phyloP scores from a whole-genome alignment of 495 filamentous ascomycete species.

The Penicillium robsamsonii region DNA sequence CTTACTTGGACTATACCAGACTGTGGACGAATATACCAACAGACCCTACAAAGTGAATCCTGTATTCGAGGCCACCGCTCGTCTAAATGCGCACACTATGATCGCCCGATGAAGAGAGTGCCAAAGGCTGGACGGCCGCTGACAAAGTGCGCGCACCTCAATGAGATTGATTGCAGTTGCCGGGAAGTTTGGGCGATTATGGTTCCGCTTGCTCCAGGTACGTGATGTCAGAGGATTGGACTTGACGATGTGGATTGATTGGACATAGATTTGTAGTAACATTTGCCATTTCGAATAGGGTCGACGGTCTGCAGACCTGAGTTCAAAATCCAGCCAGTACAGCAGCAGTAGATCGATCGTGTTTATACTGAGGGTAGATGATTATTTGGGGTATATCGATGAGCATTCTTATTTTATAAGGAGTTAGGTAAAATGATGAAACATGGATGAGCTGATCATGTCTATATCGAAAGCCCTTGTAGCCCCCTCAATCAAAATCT shows the following conservation, averaged over 20 bases:
- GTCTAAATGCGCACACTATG: conserved; percentile 5
- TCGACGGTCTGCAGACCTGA: neutral
- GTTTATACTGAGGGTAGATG: too few relatives aligned
- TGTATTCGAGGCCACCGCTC: conserved; percentile 8
- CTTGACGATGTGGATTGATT: neutral
- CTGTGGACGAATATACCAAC: neutral
- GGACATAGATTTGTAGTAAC: neutral
- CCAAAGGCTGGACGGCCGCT: conserved; percentile 2
- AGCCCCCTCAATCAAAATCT: neutral
- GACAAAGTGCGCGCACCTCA: neutral
- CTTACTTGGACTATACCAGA: neutral
- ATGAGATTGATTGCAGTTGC: neutral
- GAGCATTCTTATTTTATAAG: neutral
- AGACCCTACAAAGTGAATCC: neutral
- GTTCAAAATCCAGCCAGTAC: neutral
- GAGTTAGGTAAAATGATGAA: neutral
- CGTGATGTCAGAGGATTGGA: neutral
- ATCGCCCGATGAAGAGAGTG: conserved; percentile 7
- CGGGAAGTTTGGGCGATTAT: conserved; percentile 7
- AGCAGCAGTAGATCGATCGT: neutral
- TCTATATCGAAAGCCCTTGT: neutral
- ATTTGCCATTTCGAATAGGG: neutral
- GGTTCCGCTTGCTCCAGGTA: conserved; percentile 6
- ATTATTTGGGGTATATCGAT: neutral
- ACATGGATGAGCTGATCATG: too few relatives aligned